Conservation (phyloP, 495 filamentous ascomycete species). For the Cetradonia linearis region DNA sequence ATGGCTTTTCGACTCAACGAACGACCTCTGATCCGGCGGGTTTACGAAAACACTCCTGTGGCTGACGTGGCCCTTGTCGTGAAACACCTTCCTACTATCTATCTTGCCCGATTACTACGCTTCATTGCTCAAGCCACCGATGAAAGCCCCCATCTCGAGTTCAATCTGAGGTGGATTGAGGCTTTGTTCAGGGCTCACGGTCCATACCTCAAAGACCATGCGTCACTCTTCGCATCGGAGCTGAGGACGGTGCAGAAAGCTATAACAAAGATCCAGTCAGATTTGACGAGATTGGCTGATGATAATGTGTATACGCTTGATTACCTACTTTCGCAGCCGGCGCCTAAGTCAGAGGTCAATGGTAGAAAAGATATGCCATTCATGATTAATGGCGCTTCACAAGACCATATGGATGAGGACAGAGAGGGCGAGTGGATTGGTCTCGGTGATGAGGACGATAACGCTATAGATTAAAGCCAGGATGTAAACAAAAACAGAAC, state of each 20-base stretch:
- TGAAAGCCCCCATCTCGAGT: conserved; percentile 83
- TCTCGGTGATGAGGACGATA: conserved; percentile 4
- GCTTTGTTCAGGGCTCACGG: conserved; percentile 75
- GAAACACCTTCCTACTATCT: conserved; percentile 70
- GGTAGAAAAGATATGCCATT: not conserved
- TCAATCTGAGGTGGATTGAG: conserved; percentile 86
- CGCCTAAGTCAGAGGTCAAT: conserved; percentile 1
- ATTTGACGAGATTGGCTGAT: conserved; percentile 65
- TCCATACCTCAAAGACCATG: conserved; percentile 67
- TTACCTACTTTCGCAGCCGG: conserved; percentile 47
- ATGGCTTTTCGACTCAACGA: conserved; percentile 96
- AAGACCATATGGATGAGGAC: conserved; percentile 2
- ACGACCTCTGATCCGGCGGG: conserved; percentile 59
- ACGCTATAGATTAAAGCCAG: not conserved
- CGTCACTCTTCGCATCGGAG: conserved; percentile 65
- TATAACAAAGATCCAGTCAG: conserved; percentile 63
- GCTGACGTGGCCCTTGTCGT: conserved; percentile 69
- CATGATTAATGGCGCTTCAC: not conserved
- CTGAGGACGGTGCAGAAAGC: conserved; percentile 68
- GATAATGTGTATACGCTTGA: conserved; percentile 79
- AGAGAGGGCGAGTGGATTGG: conserved; percentile 17
- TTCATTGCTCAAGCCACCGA: conserved; percentile 84
- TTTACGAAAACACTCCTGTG: conserved; percentile 75
- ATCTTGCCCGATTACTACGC: conserved; percentile 67
- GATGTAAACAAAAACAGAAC: not conserved